Conservation (phyloP, 169 alveolate species). For the Perkinsus olseni region DNA sequence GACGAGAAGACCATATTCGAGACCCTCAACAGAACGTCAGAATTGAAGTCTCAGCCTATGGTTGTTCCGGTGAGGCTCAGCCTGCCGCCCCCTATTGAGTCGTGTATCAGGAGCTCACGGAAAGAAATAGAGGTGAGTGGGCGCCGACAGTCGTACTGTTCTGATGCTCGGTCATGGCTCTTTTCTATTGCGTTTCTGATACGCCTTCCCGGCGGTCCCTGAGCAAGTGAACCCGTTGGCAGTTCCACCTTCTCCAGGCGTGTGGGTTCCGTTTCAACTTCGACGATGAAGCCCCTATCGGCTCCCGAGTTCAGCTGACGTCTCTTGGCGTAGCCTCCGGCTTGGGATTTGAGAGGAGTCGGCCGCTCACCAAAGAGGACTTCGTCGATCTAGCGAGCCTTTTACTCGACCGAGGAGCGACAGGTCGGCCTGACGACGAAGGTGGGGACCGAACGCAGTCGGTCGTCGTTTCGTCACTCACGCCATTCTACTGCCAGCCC, state of each 20-base stretch:
- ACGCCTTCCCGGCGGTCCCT: no score
- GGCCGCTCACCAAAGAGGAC: slow-evolving; percentile 23
- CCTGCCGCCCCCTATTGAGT: not conserved
- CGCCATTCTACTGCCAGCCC: not conserved
- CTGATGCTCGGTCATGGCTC: no score
- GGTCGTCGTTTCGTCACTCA: not conserved
- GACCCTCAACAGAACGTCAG: slow-evolving; percentile 59
- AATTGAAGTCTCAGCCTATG: slow-evolving; percentile 59
- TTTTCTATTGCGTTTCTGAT: no score
- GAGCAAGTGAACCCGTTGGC: no score
- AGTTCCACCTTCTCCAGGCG: slow-evolving; percentile 22
- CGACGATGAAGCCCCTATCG: not conserved
- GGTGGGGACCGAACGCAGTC: not conserved
- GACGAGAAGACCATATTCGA: slow-evolving; percentile 65
- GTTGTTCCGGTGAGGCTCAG: not conserved
- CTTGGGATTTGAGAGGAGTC: not conserved
- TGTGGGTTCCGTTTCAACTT: slow-evolving; percentile 55
- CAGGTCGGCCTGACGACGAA: not conserved
- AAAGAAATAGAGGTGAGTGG: not conserved
- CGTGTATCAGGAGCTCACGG: not conserved
- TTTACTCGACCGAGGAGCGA: not conserved
- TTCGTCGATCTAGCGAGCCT: slow-evolving; percentile 14
- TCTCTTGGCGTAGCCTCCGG: slow-evolving; percentile 11
- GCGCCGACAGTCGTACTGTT: not conserved
- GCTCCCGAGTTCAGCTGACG: not conserved